Evolutionary conservation across 805 yeast species (phyloP).

Genomic region (Wickerhamomyces sydowiorum): DNA sequence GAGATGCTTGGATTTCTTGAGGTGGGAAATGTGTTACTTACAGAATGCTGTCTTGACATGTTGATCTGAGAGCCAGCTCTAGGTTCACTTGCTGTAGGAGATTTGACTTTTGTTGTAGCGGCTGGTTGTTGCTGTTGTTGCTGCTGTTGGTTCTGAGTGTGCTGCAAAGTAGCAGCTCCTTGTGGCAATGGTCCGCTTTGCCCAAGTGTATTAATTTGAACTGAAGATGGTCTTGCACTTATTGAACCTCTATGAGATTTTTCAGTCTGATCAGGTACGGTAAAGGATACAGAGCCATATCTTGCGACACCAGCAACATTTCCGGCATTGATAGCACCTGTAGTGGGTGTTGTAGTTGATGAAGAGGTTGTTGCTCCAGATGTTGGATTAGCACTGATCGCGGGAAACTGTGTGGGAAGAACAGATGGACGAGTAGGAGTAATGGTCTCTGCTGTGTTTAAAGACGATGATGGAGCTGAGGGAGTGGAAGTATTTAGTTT

Average conservation of each 20-base stretch:
- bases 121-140: not conserved
- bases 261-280: slow-evolving; percentile 35
- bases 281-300: slow-evolving; percentile 35
- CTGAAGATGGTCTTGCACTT: slow-evolving; percentile 44
- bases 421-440: not conserved
- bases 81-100: not conserved
- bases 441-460: not conserved
- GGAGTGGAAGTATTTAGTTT: not conserved
- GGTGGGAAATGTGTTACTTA: slow-evolving; percentile 5
- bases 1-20: slow-evolving; percentile 16
- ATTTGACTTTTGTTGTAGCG: not conserved
- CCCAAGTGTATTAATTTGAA: slow-evolving; percentile 20
- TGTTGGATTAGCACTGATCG: not conserved
- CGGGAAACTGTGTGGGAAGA: not conserved
- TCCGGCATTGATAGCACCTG: no score
- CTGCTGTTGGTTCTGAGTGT: slow-evolving; percentile 3
- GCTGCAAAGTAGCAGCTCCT: slow-evolving; percentile 7
- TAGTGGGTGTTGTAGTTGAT: no score
- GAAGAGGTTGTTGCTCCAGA: not conserved
- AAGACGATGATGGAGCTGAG: not conserved
- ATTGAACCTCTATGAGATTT: slow-evolving; percentile 53
- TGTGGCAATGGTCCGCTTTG: slow-evolving; percentile 13
- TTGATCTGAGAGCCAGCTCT: not conserved
- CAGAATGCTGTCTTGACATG: slow-evolving; percentile 12
- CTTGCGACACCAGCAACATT: no score